Conservation (phyloP, 1,284 basidiomycete species). For the Hymenochaete sp. region DNA sequence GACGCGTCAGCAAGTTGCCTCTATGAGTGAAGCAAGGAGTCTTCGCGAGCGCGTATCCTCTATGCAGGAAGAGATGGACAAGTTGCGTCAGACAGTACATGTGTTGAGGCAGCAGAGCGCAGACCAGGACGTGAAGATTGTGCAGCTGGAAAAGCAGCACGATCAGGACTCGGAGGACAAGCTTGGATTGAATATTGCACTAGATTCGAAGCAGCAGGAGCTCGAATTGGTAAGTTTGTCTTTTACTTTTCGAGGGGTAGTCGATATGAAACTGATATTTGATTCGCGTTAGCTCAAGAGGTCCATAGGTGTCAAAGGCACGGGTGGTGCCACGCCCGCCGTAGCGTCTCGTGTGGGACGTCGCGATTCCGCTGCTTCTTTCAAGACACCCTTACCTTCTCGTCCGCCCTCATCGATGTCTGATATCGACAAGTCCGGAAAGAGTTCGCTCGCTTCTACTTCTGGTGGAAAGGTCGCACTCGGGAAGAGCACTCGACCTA, state of each 20-base stretch:
- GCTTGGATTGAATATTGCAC: slow-evolving; percentile 71
- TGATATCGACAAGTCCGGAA: slow-evolving; percentile 36
- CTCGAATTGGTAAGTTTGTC: slow-evolving; percentile 63
- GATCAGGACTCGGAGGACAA: slow-evolving; percentile 69
- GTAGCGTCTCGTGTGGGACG: slow-evolving; percentile 24
- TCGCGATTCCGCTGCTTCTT: slow-evolving; percentile 25
- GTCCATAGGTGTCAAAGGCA: slow-evolving; percentile 51
- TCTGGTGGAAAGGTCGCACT: slow-evolving; percentile 26
- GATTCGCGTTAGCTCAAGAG: slow-evolving; percentile 57
- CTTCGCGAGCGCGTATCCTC: slow-evolving; percentile 40
- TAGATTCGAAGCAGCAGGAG: slow-evolving; percentile 87
- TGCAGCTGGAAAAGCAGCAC: slow-evolving; percentile 62
- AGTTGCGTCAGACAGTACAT: slow-evolving; percentile 56
- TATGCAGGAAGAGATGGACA: slow-evolving; percentile 55
- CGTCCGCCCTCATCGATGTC: slow-evolving; percentile 47
- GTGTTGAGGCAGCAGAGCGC: slow-evolving; percentile 73
- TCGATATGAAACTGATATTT: slow-evolving; percentile 8
- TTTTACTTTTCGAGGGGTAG: slow-evolving; percentile 8
- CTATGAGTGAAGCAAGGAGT: slow-evolving; percentile 38
- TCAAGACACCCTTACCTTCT: slow-evolving; percentile 40
- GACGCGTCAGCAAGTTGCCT: slow-evolving; percentile 43
- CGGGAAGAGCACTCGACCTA: slow-evolving; percentile 42
- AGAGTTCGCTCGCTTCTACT: slow-evolving; percentile 25
- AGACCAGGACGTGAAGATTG: slow-evolving; percentile 71
- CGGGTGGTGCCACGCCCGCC: slow-evolving; percentile 53